Evolutionary conservation across 2,329 filamentous ascomycete genomes (phyloP).

Genomic region (Colletotrichum gloeosporioides): DNA sequence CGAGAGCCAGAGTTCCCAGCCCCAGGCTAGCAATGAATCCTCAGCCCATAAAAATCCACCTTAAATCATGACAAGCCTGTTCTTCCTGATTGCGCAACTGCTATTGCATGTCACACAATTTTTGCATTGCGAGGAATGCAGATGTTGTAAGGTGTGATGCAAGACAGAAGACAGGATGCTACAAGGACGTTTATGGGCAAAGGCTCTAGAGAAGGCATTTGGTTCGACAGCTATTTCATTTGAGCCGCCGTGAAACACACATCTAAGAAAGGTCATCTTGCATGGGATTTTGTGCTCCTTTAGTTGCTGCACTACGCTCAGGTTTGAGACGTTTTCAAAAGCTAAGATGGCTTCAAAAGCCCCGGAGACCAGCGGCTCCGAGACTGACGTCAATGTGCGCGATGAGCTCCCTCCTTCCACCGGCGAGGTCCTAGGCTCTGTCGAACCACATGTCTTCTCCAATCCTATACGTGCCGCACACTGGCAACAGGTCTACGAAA

Average conservation of each 20-base stretch:
- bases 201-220: neutral
- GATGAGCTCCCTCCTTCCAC: neutral
- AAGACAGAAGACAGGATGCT: neutral
- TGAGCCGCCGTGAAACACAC: neutral
- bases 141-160: rapidly evolving
- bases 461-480: constrained; percentile 1
- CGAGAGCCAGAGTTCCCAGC: neutral
- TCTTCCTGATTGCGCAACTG: neutral
- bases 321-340: rapidly evolving
- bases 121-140: neutral
- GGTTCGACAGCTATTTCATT: neutral
- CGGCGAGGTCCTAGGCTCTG: constrained; percentile 1
- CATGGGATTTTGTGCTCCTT: neutral
- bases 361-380: neutral
- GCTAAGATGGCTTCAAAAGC: neutral
- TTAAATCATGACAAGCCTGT: neutral
- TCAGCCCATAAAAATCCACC: neutral
- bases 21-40: neutral
- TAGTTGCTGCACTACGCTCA: no score
- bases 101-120: neutral
- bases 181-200: neutral
- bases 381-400: neutral
- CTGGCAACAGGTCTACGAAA: neutral
- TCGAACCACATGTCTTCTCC: constrained; percentile 19
- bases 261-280: neutral